Evolutionary conservation across 2,329 filamentous ascomycete species (phyloP).

Genomic region (Clonostachys byssicola): DNA sequence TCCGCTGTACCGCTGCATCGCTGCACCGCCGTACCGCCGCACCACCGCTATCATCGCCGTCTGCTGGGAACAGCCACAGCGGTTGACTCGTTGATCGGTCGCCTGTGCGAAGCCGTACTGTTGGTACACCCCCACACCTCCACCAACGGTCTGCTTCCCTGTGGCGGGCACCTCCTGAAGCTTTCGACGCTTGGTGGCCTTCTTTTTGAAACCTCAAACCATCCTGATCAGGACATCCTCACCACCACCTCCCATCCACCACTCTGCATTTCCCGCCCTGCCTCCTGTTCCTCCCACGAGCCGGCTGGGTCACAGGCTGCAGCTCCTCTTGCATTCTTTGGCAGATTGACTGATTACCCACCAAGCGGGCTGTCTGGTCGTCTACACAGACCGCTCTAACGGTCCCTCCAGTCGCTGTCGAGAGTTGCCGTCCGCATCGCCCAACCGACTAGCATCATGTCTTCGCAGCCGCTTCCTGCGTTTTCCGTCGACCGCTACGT

Average conservation of each 20-base stretch:
- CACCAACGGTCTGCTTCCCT: constrained; percentile 13
- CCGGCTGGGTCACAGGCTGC: constrained; percentile 31
- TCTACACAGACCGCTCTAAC: constrained; percentile 1
- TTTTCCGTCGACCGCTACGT: constrained; percentile 91
- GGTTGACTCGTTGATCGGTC: too few relatives aligned
- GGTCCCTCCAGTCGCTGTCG: too few relatives aligned
- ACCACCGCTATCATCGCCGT: too few relatives aligned
- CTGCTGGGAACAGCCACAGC: too few relatives aligned
- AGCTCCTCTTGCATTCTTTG: constrained; percentile 14
- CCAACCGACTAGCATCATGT: constrained; percentile 10
- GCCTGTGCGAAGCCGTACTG: too few relatives aligned
- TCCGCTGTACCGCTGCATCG: too few relatives aligned
- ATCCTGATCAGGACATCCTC: neutral
- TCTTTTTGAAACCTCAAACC: neutral
- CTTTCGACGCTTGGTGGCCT: constrained; percentile 3
- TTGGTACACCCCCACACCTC: constrained; percentile 2
- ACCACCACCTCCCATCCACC: constrained; percentile 1
- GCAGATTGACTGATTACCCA: neutral
- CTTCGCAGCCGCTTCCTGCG: constrained; percentile 42
- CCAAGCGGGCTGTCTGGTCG: constrained; percentile 3
- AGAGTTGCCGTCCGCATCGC: too few relatives aligned
- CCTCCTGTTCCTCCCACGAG: constrained; percentile 9
- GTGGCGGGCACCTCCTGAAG: constrained; percentile 19
- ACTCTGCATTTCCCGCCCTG: neutral
- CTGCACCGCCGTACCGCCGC: too few relatives aligned